Conservation (phyloP, 768 basidiomycete species). For the Tricholoma matsutake region DNA sequence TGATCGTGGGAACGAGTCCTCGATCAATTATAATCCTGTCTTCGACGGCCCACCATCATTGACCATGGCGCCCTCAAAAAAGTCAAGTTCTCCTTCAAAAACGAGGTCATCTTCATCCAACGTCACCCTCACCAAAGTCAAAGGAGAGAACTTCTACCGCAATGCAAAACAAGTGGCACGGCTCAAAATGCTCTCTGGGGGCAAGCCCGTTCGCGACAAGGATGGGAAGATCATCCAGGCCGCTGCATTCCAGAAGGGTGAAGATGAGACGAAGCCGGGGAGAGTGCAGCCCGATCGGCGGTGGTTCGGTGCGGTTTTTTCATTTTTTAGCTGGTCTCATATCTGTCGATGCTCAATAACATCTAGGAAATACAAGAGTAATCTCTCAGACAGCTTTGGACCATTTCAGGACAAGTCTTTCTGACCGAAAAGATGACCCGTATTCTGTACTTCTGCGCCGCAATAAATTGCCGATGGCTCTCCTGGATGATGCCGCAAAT, state of each 20-base stretch:
- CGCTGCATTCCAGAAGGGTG: slow-evolving; percentile 95
- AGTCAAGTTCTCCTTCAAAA: slow-evolving; percentile 35
- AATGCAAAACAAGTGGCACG: slow-evolving; percentile 84
- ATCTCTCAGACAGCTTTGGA: slow-evolving; percentile 96
- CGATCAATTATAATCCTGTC: background rate
- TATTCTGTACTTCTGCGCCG: slow-evolving; percentile 92
- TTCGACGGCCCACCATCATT: background rate
- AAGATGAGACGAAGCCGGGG: slow-evolving; percentile 85
- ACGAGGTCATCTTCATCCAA: slow-evolving; percentile 48
- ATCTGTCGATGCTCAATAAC: slow-evolving; percentile 7
- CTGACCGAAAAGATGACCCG: slow-evolving; percentile 84
- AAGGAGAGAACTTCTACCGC: slow-evolving; percentile 98
- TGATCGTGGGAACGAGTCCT: slow-evolving; percentile 11
- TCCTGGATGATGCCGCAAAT: slow-evolving; percentile 87
- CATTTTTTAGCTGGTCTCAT: slow-evolving; percentile 6
- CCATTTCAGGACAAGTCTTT: slow-evolving; percentile 90
- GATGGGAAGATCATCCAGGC: slow-evolving; percentile 92
- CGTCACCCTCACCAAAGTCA: slow-evolving; percentile 62
- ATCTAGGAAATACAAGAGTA: slow-evolving; percentile 91
- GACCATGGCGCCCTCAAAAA: slow-evolving; percentile 41
- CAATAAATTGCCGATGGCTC: slow-evolving; percentile 96
- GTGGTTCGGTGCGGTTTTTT: slow-evolving; percentile 83
- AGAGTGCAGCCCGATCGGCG: slow-evolving; percentile 92
- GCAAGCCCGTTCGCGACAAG: slow-evolving; percentile 86
- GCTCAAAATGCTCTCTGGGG: slow-evolving; percentile 91